A percentile compares a stretch with the other conserved stretches of the same genome.
phyloP scores from a whole-genome alignment of 2,329 filamentous ascomycete species.

The Pestalotiopsis fici region DNA sequence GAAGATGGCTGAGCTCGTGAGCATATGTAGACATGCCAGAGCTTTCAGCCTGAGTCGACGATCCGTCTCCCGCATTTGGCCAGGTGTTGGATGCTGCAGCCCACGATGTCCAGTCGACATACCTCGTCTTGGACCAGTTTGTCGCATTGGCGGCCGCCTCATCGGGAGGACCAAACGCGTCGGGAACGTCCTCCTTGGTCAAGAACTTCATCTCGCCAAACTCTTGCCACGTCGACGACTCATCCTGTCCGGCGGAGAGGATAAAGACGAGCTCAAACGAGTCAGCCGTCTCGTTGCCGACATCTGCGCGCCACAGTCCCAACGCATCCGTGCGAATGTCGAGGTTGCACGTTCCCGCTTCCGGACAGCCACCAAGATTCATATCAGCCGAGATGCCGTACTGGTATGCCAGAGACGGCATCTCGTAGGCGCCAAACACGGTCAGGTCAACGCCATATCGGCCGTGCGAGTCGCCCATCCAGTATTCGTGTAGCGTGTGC shows the following conservation, averaged over 20 bases:
- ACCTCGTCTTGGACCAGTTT: constrained; percentile 51
- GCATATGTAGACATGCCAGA: constrained; percentile 55
- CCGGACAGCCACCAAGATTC: constrained; percentile 49
- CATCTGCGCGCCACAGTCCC: constrained; percentile 49
- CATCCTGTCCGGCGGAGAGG: constrained; percentile 55
- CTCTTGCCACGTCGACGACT: constrained; percentile 57
- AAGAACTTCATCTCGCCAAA: constrained; percentile 56
- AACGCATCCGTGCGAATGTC: constrained; percentile 51
- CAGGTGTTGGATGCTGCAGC: constrained; percentile 50
- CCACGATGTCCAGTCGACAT: constrained; percentile 56
- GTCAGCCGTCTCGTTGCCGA: constrained; percentile 48
- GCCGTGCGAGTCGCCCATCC: constrained; percentile 57
- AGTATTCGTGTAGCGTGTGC: constrained; percentile 57
- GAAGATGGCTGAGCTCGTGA: constrained; percentile 52
- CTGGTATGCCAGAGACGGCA: constrained; percentile 48
- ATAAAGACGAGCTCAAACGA: constrained; percentile 54
- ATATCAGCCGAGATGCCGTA: constrained; percentile 51
- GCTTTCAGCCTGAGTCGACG: constrained; percentile 54
- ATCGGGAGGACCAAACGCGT: constrained; percentile 48
- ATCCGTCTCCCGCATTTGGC: constrained; percentile 54
- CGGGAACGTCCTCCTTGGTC: constrained; percentile 46
- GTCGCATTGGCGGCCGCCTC: constrained; percentile 31
- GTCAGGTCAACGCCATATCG: constrained; percentile 54
- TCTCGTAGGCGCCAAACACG: constrained; percentile 50
- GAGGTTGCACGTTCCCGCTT: constrained; percentile 39